Base-by-base conservation (phyloP, 1,139 yeast species). In the Sugiyamaella castrensis region DNA sequence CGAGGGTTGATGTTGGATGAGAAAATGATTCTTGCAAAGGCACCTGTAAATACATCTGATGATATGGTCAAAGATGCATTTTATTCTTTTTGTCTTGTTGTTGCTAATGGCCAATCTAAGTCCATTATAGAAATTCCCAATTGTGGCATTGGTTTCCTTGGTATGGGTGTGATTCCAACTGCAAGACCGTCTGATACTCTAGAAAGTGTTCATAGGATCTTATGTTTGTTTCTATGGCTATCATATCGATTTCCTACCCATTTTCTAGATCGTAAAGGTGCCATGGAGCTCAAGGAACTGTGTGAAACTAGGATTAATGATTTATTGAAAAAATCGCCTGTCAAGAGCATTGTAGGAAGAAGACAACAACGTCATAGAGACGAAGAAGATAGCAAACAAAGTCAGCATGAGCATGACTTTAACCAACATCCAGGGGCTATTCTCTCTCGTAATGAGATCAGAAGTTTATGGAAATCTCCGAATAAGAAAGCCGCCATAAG, bases 171-270 rank as follows among this genome's bases (percentile, higher is more conserved):
- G 19, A 39, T 47, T 16, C 47, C 50, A 7, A 32, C 31, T 10
- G 41, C 38, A 13, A 29, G 37, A 16, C 50, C 51, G n/a, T 46
- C 56, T 15, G 60, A 57, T 43, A 40, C 51, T 2, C 72, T 87
- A 43, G 49, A 46, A 37, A 40, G 37, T 26, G 19, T 49, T 36
- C 96, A 92, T 69, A 79, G 81, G 56, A 70, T 80, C 42, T 74
- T 87, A 24, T 75, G 84, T 56, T 70, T 87, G 11, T 91, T 80
- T 63, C 71, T 88, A 65, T 92, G 98, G 98, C 73, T 92, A 55
- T 77, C 87, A 53, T 92, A 87, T 63, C 60, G 97, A 61, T 91
- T 86, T 73, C 96, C 97, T 0, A 80, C 84, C 34, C 74, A 82
- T 46, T 86, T 89, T 59, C 77, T 85, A 9, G 96, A 88, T 63